phyloP scores from a whole-genome alignment of 73 alveolate genomes.

The Breviolum minutum region DNA sequence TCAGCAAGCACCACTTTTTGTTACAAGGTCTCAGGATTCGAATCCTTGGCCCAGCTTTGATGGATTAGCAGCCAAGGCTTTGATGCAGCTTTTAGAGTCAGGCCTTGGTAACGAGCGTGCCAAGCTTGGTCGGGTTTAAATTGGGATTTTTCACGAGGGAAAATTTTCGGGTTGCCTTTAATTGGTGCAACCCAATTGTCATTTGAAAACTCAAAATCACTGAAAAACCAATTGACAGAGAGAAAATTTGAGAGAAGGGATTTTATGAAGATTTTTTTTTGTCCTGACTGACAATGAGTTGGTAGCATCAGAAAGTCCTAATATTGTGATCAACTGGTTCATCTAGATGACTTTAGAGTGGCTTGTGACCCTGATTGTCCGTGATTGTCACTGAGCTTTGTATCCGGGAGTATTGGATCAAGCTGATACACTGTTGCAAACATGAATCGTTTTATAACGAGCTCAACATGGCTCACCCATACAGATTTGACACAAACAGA shows the following conservation, averaged over 20 bases:
- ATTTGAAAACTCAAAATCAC: neutral
- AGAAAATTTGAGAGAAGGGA: too few species aligned
- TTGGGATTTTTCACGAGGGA: too few species aligned
- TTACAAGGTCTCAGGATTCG: neutral
- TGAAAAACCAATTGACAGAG: neutral
- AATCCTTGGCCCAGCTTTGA: neutral
- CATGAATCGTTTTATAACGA: neutral
- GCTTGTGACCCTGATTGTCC: neutral
- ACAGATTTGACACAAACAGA: too few species aligned
- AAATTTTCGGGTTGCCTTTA: too few species aligned
- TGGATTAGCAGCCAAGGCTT: neutral
- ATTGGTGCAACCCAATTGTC: neutral
- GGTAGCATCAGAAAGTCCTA: neutral
- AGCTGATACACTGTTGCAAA: neutral
- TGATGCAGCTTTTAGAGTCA: slow-evolving; percentile 74
- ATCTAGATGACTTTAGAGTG: neutral
- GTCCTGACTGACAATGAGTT: neutral
- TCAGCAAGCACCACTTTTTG: neutral
- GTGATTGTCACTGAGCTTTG: neutral
- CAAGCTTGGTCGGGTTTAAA: neutral
- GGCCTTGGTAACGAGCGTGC: slow-evolving; percentile 84
- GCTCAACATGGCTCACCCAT: too few species aligned
- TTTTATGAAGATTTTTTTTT: too few species aligned
- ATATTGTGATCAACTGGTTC: neutral
- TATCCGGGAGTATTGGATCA: neutral